Evolutionary conservation across 106 monocot genomes (phyloP), one percentile per base, ranked within the genome.

Genomic region (Dendrobium chrysotoxum): DNA sequence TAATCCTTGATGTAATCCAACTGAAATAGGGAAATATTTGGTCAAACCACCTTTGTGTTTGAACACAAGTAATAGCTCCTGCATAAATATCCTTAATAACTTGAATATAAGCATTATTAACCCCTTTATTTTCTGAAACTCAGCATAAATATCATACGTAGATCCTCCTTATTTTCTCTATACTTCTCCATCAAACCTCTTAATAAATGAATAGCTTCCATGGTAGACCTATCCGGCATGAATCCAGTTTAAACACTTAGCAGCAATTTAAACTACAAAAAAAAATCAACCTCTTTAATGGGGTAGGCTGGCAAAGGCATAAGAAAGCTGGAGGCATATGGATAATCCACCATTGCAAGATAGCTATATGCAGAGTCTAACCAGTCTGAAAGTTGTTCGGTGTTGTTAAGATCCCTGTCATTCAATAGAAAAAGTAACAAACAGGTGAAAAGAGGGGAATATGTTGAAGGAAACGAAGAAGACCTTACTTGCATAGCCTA

Each of bases 241-340:
- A 71, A 35, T 21, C 12, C 71, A 71, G 26, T 20, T 39, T 23
- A 79, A 38, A 79, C 5, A 61, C 20, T 38, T 21, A 30, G 21
- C 13, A 20, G 38, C 40, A 58, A 50, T 8, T 28, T 8, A 35
- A 53, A 35, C 4, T 38, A 15, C 17, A 53, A 72, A 44, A 21
- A 17, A 44, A 20, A 74, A 82, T 54, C 77, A 71, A 94, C 93
- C 92, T 96, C 93, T 75, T 94, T 96, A 81, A 96, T 94, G 21
- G 96, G 96, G 57, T 90, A 81, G 35, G 84, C 94, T 72, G 96
- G 96, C 80, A 96, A 86, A 86, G 96, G 96, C 96, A 94, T 96
- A 53, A 96, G 23, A 88, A 96, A 96, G 38, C 85, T 76, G 11
- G 96, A 88, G 81, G 96, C 83, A 83, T 85, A 90, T 76, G 93